Conservation (phyloP, 768 basidiomycete species). For the Collybiopsis confluens region DNA sequence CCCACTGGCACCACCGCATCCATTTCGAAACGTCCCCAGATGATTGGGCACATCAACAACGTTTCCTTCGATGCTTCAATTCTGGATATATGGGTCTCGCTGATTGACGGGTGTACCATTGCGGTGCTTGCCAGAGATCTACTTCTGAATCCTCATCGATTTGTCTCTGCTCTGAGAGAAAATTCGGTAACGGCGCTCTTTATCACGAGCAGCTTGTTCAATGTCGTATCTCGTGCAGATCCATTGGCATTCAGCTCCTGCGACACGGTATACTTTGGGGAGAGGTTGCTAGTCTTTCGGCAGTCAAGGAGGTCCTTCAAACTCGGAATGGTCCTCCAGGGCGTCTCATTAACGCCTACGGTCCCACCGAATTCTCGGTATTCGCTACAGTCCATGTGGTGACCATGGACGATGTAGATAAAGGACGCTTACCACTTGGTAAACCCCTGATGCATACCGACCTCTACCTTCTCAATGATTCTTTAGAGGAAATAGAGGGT, state of each 20-base stretch:
- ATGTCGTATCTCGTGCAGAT: background rate
- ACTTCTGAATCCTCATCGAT: background rate
- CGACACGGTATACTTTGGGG: conserved; percentile 1
- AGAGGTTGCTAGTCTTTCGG: background rate
- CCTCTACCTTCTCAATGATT: background rate
- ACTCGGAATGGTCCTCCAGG: background rate
- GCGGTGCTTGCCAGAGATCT: background rate
- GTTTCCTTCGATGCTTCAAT: conserved; percentile 1
- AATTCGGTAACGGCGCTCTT: background rate
- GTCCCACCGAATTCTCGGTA: conserved; percentile 7
- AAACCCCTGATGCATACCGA: background rate
- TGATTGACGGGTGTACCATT: conserved; percentile 4
- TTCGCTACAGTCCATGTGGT: background rate
- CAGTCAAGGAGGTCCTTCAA: conserved; percentile 2
- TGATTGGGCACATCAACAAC: background rate
- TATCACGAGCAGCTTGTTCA: background rate
- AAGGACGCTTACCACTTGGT: too few species aligned
- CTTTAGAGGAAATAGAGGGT: background rate
- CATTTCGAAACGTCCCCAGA: background rate
- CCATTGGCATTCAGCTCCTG: background rate
- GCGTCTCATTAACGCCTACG: conserved; percentile 2
- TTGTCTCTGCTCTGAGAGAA: background rate
- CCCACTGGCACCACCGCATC: too few species aligned
- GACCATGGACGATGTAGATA: background rate
- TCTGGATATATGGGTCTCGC: background rate